A percentile compares a stretch with the other conserved stretches of the same genome.
These are phyloP conservation scores for Luvunga scandens DNA, from an alignment of 345 rosid genomes.

Conservation along the genomic window DNA sequence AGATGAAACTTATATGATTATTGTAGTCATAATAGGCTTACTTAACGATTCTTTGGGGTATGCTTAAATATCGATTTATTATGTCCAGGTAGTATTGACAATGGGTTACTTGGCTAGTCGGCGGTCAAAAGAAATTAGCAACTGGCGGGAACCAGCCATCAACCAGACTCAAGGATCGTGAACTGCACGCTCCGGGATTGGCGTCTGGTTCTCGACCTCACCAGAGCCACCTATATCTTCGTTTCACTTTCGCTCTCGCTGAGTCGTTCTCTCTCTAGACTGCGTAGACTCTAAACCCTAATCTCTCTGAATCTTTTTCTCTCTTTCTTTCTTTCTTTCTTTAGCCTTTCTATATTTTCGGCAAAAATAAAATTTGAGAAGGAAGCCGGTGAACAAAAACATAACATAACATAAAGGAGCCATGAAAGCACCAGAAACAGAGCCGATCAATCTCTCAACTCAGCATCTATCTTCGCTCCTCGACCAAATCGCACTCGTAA, in stretches of 20 bases:
- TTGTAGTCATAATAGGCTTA: too few species aligned
- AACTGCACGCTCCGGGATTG: not conserved
- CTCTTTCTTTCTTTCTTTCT: not conserved
- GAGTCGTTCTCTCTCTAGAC: not conserved
- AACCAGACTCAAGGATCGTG: not conserved
- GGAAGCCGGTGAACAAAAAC: not conserved
- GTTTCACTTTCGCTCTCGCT: not conserved
- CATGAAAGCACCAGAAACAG: slow-evolving; percentile 55
- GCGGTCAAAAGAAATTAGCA: not conserved
- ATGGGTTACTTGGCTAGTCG: not conserved
- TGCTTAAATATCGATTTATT: too few species aligned
- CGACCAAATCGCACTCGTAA: slow-evolving; percentile 38
- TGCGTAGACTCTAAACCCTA: slow-evolving; percentile 5
- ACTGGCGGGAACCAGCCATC: not conserved
- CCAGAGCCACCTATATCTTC: not conserved
- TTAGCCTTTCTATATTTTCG: too few species aligned
- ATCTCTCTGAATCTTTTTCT: not conserved
- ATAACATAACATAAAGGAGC: slow-evolving; percentile 7
- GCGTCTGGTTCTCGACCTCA: slow-evolving; percentile 10
- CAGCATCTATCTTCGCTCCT: slow-evolving; percentile 42
- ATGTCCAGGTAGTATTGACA: not conserved
- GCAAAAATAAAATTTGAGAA: not conserved
- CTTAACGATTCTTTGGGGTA: too few species aligned
- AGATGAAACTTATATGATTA: too few species aligned
- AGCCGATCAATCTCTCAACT: slow-evolving; percentile 31